Evolutionary conservation across 805 yeast genomes (phyloP), one percentile per base, ranked within the genome.

Genomic region (Torulaspora quercuum): DNA sequence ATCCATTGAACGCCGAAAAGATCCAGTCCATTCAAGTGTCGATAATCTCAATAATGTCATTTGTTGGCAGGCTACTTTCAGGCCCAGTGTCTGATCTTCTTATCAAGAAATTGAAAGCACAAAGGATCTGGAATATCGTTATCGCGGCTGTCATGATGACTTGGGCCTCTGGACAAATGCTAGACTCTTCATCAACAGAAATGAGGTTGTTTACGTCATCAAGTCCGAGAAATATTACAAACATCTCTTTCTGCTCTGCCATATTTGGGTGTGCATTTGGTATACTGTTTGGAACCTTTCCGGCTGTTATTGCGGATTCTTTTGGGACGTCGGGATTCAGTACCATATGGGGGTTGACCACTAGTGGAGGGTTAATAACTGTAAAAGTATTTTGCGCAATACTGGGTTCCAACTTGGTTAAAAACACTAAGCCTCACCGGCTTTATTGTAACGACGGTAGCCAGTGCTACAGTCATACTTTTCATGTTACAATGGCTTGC

Each of bases 11-110:
- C 4, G 67, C 74, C 1, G 65, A 72, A 5, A 65, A 75, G 10
- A 61, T 68, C 6, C 90, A 82, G 52, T 86, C 89, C 1, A 37
- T 80, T 5, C 89, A 82, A 52, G 89, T 82, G 0, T 78, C 86
- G 1, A 62, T 76, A 1, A 68, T 82, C 8, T 80, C 90, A 1
- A 49, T 80, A 10, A 69, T 78, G 17, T 79, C 84, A 11, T 82
- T 82, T 52, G 46, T 70, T 2, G 92, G 89, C 0, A 64, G 92
- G 46, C 57, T 82, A 14, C 42, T 70, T 1, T 67, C 87, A 0
- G 94, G 94, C 0, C 73, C 82, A 5, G 48, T 75, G 2, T 78
- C 85, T 10, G 94, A 83, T 55, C 50, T 72, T 13, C 49, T 82
- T 9, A 69, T 76, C 33, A 73, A 74, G 35, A 69, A 59, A 30